These are phyloP conservation scores for Mycocentrospora acerina DNA, from an alignment of 2,329 filamentous ascomycete species.

Conservation along the genomic window DNA sequence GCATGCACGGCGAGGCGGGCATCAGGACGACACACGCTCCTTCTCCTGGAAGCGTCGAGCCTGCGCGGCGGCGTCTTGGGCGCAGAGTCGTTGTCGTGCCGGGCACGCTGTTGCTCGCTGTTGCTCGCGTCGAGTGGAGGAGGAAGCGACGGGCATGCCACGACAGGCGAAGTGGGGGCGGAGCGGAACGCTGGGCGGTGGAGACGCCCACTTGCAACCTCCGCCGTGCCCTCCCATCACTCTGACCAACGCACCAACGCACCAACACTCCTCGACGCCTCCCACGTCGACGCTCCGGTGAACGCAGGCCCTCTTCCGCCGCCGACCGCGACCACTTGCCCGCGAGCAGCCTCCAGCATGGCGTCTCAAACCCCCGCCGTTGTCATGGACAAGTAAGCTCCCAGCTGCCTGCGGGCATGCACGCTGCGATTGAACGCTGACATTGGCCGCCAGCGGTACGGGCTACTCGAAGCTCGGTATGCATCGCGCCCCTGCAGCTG, in stretches of 20 bases:
- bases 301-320: slow-evolving; percentile 21
- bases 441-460: slow-evolving; percentile 74
- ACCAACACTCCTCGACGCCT: no score
- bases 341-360: slow-evolving; percentile 60
- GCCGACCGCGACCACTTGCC: slow-evolving; percentile 26
- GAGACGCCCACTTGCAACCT: slow-evolving; percentile 25
- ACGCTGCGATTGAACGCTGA: slow-evolving; percentile 38
- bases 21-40: slow-evolving; percentile 23
- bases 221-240: slow-evolving; percentile 33
- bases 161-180: slow-evolving; percentile 13
- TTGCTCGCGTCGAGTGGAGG: no score
- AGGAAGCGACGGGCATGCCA: no score
- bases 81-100: no score
- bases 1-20: slow-evolving; percentile 15
- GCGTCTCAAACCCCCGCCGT: slow-evolving; percentile 98
- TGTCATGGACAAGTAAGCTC: slow-evolving; percentile 99
- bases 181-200: slow-evolving; percentile 31
- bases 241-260: slow-evolving; percentile 30
- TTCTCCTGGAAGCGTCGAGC: slow-evolving; percentile 19
- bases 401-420: slow-evolving; percentile 30
- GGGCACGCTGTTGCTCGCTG: no score
- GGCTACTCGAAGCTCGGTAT: slow-evolving; percentile 98
- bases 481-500: slow-evolving; percentile 29
- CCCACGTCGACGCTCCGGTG: slow-evolving; percentile 21
- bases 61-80: slow-evolving; percentile 10